Evolutionary conservation across 2,329 filamentous ascomycete genomes (phyloP).

Genomic region (Trichoderma lentiforme): DNA sequence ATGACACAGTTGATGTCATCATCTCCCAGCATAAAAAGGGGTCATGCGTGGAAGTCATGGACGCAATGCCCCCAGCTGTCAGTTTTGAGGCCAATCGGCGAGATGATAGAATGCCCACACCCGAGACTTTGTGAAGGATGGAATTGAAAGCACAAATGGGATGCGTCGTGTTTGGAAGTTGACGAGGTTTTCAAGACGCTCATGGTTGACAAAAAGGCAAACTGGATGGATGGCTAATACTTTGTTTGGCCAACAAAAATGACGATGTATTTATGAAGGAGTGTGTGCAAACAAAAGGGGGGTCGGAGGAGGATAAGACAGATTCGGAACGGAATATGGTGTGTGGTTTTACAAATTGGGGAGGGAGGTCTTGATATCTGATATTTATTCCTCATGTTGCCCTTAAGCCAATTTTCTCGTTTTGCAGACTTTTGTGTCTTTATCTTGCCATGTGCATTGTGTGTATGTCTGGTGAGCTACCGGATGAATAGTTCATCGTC

Average conservation of each 20-base stretch:
- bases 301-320: not conserved
- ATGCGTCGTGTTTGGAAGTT: slow-evolving; percentile 1
- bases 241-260: not conserved
- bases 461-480: not conserved
- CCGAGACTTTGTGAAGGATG: not conserved
- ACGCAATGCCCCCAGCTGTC: not conserved
- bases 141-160: not conserved
- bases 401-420: not conserved
- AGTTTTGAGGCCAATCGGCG: not conserved
- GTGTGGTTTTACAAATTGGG: not conserved
- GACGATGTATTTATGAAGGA: slow-evolving; percentile 12
- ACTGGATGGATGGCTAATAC: not conserved
- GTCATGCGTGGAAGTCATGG: not conserved
- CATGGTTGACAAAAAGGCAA: not conserved
- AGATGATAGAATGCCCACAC: not conserved
- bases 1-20: slow-evolving; percentile 6
- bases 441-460: not conserved
- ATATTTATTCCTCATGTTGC: slow-evolving; percentile 9
- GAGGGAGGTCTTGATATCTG: slow-evolving; percentile 3
- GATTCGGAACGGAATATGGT: not conserved
- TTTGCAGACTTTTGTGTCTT: not conserved
- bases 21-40: slow-evolving; percentile 2
- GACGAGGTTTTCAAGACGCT: not conserved
- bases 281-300: not conserved
- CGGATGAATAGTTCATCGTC: not conserved